Evolutionary conservation across 2,329 filamentous ascomycete species (phyloP), one percentile per base, ranked within the genome.

Genomic region (Fragosphaeria purpurea): DNA sequence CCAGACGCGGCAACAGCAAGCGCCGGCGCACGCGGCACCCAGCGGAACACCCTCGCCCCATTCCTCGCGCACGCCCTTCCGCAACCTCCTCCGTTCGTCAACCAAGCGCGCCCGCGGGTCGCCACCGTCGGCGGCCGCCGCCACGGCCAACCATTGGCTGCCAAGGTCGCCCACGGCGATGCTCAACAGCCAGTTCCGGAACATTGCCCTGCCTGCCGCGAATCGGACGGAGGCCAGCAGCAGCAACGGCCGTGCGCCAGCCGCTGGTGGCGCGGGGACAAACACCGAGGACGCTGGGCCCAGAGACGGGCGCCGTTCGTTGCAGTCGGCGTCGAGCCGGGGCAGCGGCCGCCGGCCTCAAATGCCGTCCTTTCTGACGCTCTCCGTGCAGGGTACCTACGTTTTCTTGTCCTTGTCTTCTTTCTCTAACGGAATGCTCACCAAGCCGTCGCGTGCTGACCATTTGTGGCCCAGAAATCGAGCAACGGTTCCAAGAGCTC

Each of bases 401-500:
- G 42, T 37, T 40, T 22, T 35, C 41, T 44, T n/a, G 32, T 34
- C 33, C 10, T 45, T 31, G 8, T 7, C 48, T n/a, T 37, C 33
- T 46, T 10, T 34, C 37, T 41, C 45, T 45, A 54, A 44, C 41
- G 22, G 22, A 22, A 22, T 22, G 22, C 22, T 22, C 22, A 22
- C 22, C 22, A 22, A 22, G 22, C 22, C 22, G 22, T 22, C 22
- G 22, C 22, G 22, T 22, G 22, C 22, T 22, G 3, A 22, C 22
- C 22, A 22, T 22, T 22, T 22, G 22, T 5, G 10, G 2, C 5
- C 10, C 56, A 77, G 75, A 73, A 34, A 74, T 79, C 56, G 65
- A 71, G 37, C 56, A 58, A 54, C 77, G 73, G 56, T 80, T 77
- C 56, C 66, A 70, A 22, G 76, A 80, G 31, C 65, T 81, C 40